Evolutionary conservation across 129 eudicot species (phyloP).

Genomic region (Dittrichia graveolens): DNA sequence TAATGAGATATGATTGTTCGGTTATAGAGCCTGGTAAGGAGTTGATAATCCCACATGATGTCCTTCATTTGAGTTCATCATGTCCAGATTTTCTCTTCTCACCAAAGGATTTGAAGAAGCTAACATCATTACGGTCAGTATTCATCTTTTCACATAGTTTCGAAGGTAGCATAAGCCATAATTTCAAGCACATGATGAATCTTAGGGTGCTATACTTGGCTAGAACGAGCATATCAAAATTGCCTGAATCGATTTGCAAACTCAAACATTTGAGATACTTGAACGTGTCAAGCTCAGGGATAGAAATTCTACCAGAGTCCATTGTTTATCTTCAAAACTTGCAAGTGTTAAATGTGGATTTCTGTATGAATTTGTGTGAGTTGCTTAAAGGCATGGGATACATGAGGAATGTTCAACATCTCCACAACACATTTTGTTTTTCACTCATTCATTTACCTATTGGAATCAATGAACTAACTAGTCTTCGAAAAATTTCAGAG

Average conservation of each 20-base stretch:
- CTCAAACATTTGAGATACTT: slow-evolving; percentile 25
- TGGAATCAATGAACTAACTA: not conserved
- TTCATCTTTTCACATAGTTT: not conserved
- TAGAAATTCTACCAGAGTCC: slow-evolving; percentile 37
- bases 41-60: not conserved
- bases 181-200: not conserved
- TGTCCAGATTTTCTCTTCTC: not conserved
- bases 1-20: slow-evolving; percentile 10
- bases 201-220: not conserved
- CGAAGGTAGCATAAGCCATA: not conserved
- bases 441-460: not conserved
- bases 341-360: slow-evolving; percentile 10
- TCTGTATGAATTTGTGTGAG: not conserved
- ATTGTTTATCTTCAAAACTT: slow-evolving; percentile 34
- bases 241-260: not conserved
- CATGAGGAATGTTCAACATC: not conserved
- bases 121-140: not conserved
- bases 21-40: not conserved
- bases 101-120: not conserved
- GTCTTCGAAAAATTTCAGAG: not conserved
- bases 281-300: slow-evolving; percentile 21
- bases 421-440: not conserved
- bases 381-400: not conserved
- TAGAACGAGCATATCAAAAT: not conserved
- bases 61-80: not conserved